A percentile compares a stretch with the other conserved stretches of the same genome.
Conservation (phyloP, 2,329 filamentous ascomycete species). For the Bipolaris zeicola region DNA sequence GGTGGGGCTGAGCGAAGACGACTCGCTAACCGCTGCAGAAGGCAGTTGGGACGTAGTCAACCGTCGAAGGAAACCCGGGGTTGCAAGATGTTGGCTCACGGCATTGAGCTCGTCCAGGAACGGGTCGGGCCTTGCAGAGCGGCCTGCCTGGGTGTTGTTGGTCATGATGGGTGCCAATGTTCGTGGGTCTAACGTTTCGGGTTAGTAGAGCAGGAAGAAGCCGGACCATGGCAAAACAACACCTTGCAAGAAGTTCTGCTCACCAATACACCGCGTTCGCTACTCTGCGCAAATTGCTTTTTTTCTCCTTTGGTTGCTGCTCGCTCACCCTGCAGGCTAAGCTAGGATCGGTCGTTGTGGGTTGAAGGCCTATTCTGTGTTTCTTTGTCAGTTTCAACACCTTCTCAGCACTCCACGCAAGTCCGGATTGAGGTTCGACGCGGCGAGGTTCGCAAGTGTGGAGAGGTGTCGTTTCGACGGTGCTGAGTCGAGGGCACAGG, state of each 20-base stretch:
- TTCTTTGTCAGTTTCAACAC: conserved; percentile 7
- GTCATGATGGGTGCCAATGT: conserved; percentile 39
- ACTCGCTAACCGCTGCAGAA: conserved; percentile 47
- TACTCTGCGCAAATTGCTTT: conserved; percentile 22
- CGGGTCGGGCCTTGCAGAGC: conserved; percentile 33
- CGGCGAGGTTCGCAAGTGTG: not conserved
- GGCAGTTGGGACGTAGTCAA: conserved; percentile 46
- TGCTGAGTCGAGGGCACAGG: conserved; percentile 1
- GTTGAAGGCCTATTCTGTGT: conserved; percentile 4
- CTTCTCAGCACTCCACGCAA: conserved; percentile 1
- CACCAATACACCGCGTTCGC: conserved; percentile 23
- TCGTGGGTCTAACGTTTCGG: conserved; percentile 36
- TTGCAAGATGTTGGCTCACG: conserved; percentile 40
- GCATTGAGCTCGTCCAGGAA: conserved; percentile 43
- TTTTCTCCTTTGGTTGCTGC: conserved; percentile 15
- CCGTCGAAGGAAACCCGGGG: conserved; percentile 42
- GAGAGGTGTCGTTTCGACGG: not conserved
- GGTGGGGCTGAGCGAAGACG: conserved; percentile 45
- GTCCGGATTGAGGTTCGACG: not conserved
- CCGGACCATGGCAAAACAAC: conserved; percentile 30
- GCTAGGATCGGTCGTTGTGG: conserved; percentile 13
- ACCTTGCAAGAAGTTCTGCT: conserved; percentile 29
- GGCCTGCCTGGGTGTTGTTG: conserved; percentile 27
- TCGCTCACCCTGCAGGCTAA: conserved; percentile 13
- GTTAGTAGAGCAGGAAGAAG: conserved; percentile 32